Evolutionary conservation across 192 early-diverging fungal species (phyloP).

Genomic region (Phycomyces blakesleeanus): DNA sequence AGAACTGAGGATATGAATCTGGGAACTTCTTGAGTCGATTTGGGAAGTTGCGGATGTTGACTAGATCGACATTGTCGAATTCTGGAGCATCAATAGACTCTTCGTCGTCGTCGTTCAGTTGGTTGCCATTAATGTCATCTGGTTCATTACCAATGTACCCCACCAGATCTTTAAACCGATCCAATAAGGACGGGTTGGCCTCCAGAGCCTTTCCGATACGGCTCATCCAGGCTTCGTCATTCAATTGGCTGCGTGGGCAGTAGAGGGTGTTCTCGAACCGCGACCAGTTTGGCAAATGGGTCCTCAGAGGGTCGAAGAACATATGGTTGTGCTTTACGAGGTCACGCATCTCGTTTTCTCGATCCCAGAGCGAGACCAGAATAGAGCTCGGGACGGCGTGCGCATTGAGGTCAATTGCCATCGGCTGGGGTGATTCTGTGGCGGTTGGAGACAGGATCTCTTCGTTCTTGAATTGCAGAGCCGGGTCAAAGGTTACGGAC

Average conservation of each 20-base stretch:
- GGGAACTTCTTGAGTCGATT: slow-evolving; percentile 6
- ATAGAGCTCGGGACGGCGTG: slow-evolving; percentile 32
- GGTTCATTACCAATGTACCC: slow-evolving; percentile 37
- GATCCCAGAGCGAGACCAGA: slow-evolving; percentile 33
- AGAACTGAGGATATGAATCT: slow-evolving; percentile 34
- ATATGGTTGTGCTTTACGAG: slow-evolving; percentile 26
- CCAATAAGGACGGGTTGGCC: slow-evolving; percentile 18
- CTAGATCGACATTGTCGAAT: slow-evolving; percentile 22
- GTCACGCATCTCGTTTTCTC: slow-evolving; percentile 34
- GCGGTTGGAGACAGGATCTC: slow-evolving; percentile 5
- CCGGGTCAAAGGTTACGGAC: slow-evolving; percentile 35
- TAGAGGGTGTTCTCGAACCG: slow-evolving; percentile 27
- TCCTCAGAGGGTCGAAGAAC: slow-evolving; percentile 27
- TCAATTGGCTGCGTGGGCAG: slow-evolving; percentile 18
- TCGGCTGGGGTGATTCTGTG: background rate
- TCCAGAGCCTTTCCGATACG: slow-evolving; percentile 8
- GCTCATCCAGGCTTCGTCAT: slow-evolving; percentile 35
- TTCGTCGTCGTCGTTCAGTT: slow-evolving; percentile 13
- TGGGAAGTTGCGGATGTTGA: slow-evolving; percentile 28
- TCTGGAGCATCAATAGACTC: slow-evolving; percentile 7
- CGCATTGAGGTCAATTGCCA: slow-evolving; percentile 24
- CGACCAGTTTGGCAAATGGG: slow-evolving; percentile 28
- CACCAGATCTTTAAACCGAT: slow-evolving; percentile 39
- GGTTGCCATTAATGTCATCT: slow-evolving; percentile 17
- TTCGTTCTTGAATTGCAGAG: background rate